Evolutionary conservation across 1,284 basidiomycete species (phyloP), one percentile per base, ranked within the genome.

Genomic region (Pisolithus thermaeus): DNA sequence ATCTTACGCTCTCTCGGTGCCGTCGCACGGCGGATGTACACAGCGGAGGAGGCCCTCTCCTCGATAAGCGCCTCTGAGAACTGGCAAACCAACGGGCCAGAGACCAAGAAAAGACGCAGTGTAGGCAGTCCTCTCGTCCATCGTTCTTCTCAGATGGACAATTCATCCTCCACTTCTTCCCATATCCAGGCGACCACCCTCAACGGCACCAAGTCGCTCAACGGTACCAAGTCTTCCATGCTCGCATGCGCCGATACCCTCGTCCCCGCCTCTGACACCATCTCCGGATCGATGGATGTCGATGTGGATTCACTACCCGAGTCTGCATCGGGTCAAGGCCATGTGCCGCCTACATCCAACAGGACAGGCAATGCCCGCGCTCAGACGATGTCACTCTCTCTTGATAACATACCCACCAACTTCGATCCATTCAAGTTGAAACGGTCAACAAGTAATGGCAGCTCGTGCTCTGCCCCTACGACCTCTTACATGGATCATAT

Each of bases 1-100:
- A 83, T 87, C 58, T 66, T 82, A 32, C 75, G 78, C 50, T 79
- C 78, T 28, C 70, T 87, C 53, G 68, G 70, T 28, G 73, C 71
- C 14, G 70, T 87, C 56, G 79, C 77, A 1, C 70, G 74, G 38
- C 72, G 84, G 57, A 81, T 84, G 78, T 78, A 78, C 63, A 72
- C 73, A 18, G 82, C 84, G 11, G 84, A 87, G 59, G 76, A 78
- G 12, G 61, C 70, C 1, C 59, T 78, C 39, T 67, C 60, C 23
- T 58, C 67, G 36, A 69, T 75, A 50, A 71, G 70, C 55, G 68
- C 68, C 1, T 65, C 70, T 36, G 70, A 73, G 32, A 67, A 57
- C 27, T 72, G 70, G 65, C 60, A 62, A 52, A 40, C 43, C 38
- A 60, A 61, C 50, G 71, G 71, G 20, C 73, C 70, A 47, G 73